Conservation (phyloP, 768 basidiomycete species). For the Lanmaoa pseudosensibilis region DNA sequence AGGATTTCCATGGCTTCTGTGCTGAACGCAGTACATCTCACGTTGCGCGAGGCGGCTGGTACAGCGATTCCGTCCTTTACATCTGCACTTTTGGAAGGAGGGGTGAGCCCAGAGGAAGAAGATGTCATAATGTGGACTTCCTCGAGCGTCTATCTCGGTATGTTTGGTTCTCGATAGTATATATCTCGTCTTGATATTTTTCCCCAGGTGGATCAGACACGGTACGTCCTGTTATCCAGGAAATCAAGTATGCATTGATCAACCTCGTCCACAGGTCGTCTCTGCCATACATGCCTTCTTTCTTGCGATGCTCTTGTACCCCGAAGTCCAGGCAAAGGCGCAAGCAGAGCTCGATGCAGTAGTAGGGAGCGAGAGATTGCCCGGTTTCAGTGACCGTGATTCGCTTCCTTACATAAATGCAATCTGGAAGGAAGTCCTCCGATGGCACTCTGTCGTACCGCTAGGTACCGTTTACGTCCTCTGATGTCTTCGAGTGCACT, state of each 20-base stretch:
- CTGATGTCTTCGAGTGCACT: not conserved
- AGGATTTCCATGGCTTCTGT: not conserved
- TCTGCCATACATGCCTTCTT: constrained; percentile 23
- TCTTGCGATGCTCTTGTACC: constrained; percentile 25
- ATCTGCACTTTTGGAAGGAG: constrained; percentile 12
- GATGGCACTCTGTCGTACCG: constrained; percentile 24
- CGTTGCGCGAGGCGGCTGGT: constrained; percentile 13
- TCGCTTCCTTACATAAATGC: constrained; percentile 29
- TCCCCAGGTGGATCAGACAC: constrained; percentile 47
- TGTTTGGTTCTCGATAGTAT: not conserved
- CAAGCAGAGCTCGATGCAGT: constrained; percentile 27
- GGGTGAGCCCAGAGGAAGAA: constrained; percentile 17
- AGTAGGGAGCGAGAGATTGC: constrained; percentile 22
- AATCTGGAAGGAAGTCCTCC: constrained; percentile 24
- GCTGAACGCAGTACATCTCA: not conserved
- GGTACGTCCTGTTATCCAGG: constrained; percentile 34
- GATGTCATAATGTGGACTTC: constrained; percentile 23
- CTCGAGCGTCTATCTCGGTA: constrained; percentile 9
- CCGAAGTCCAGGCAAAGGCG: constrained; percentile 26
- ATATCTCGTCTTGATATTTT: not conserved
- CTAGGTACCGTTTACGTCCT: constrained; percentile 24
- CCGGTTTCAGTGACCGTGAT: constrained; percentile 20
- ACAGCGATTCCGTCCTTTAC: constrained; percentile 21
- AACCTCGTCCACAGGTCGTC: constrained; percentile 5
- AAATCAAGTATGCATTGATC: constrained; percentile 29